A percentile compares a stretch with the other conserved stretches of the same genome.
Evolutionary conservation across 129 eudicot genomes (phyloP).

Genomic region (Lactuca saligna): DNA sequence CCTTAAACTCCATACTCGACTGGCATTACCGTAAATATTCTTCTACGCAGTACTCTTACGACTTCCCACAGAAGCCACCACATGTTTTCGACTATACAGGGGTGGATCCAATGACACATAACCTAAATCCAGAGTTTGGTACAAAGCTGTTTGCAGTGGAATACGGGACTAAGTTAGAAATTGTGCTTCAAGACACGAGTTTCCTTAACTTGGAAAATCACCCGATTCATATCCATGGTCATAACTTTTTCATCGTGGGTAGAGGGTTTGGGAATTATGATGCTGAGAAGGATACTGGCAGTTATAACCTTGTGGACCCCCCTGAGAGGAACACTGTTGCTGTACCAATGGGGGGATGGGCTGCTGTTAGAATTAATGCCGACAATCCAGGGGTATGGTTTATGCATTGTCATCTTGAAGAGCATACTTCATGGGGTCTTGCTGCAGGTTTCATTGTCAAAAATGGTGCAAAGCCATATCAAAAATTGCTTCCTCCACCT

Average conservation of each 20-base stretch:
- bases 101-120: conserved; percentile 49
- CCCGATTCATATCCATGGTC: conserved; percentile 82
- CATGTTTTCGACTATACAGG: conserved; percentile 62
- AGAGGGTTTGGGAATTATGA: conserved; percentile 66
- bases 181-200: conserved; percentile 68
- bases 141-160: conserved; percentile 55
- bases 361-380: conserved; percentile 57
- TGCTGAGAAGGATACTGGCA: conserved; percentile 37
- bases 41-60: neutral
- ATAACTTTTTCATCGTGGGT: conserved; percentile 74
- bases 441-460: conserved; percentile 63
- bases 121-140: conserved; percentile 63
- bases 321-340: conserved; percentile 89
- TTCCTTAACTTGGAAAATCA: conserved; percentile 73
- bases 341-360: conserved; percentile 88
- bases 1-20: conserved; percentile 52
- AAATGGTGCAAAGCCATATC: conserved; percentile 50
- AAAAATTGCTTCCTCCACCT: conserved; percentile 72
- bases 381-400: conserved; percentile 93
- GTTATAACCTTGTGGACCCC: conserved; percentile 68
- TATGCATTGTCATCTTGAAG: conserved; percentile 82
- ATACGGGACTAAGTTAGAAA: conserved; percentile 62
- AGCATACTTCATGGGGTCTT: conserved; percentile 80
- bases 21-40: conserved; percentile 46
- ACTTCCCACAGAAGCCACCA: conserved; percentile 67